phyloP scores from a whole-genome alignment of 208 protist genomes.

The Leishmania aethiopica region DNA sequence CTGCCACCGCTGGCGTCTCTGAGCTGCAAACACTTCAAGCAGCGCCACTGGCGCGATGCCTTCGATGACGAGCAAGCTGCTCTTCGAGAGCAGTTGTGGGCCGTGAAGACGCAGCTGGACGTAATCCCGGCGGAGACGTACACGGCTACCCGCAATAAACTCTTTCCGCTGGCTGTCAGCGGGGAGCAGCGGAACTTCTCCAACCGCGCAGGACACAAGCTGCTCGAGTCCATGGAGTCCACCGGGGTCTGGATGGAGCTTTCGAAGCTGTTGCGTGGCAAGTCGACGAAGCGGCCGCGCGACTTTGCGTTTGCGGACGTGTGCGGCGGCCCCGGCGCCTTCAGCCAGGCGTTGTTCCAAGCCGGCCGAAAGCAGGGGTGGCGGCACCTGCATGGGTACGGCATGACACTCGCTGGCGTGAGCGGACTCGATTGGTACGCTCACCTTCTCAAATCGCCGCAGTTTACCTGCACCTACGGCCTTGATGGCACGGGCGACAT shows the following conservation, averaged over 20 bases:
- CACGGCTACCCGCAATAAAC: slow-evolving; percentile 47
- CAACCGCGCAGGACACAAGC: slow-evolving; percentile 92
- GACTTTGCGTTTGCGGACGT: slow-evolving; percentile 82
- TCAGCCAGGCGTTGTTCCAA: slow-evolving; percentile 79
- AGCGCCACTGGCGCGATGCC: slow-evolving; percentile 71
- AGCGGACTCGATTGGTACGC: slow-evolving; percentile 85
- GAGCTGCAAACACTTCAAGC: slow-evolving; percentile 23
- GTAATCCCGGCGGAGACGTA: slow-evolving; percentile 43
- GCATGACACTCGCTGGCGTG: slow-evolving; percentile 80
- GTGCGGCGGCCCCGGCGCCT: slow-evolving; percentile 91
- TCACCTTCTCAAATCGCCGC: slow-evolving; percentile 37
- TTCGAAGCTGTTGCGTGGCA: slow-evolving; percentile 18
- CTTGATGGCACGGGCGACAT: slow-evolving; percentile 87
- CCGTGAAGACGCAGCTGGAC: slow-evolving; percentile 68
- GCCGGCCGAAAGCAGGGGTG: slow-evolving; percentile 38
- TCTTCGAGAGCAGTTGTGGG: slow-evolving; percentile 56
- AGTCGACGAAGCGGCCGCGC: slow-evolving; percentile 20
- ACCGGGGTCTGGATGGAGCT: slow-evolving; percentile 71
- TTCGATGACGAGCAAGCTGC: slow-evolving; percentile 64
- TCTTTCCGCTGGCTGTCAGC: slow-evolving; percentile 74
- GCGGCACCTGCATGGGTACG: slow-evolving; percentile 64
- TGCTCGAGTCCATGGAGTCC: slow-evolving; percentile 86
- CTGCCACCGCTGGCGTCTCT: slow-evolving; percentile 46
- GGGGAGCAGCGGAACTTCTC: slow-evolving; percentile 49
- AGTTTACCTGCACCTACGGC: slow-evolving; percentile 81